Conservation (phyloP, 352 stramenopile species). For the Phytopythium vexans region DNA sequence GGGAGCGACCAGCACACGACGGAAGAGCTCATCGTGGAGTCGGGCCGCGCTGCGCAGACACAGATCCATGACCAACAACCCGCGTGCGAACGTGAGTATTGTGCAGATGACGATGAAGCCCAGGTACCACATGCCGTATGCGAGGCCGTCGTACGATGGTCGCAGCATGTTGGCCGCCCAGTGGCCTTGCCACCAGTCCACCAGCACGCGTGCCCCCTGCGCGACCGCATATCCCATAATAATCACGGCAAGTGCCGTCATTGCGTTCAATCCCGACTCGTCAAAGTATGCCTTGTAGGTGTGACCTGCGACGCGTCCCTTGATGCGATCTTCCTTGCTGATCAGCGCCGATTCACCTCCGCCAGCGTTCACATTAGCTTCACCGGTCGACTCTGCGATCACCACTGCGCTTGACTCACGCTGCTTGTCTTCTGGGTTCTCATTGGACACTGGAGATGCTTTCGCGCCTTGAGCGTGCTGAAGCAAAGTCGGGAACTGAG, state of each 20-base stretch:
- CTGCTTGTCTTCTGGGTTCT: no score
- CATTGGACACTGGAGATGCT: no score
- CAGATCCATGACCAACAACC: conserved; percentile 33
- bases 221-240: conserved; percentile 3
- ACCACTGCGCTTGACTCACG: background rate
- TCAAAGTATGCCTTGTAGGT: conserved; percentile 39
- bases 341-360: conserved; percentile 6
- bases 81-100: conserved; percentile 17
- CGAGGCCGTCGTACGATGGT: conserved; percentile 25
- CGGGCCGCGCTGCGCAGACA: conserved; percentile 30
- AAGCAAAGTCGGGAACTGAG: conserved; percentile 22
- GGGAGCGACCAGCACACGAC: conserved; percentile 39
- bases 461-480: background rate
- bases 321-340: conserved; percentile 27
- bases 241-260: conserved; percentile 7
- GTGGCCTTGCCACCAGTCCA: conserved; percentile 26
- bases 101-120: conserved; percentile 27
- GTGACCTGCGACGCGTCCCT: conserved; percentile 17
- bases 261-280: conserved; percentile 24
- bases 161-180: conserved; percentile 23
- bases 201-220: conserved; percentile 13
- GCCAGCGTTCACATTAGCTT: background rate
- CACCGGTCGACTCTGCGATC: no score
- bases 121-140: conserved; percentile 37
- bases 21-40: conserved; percentile 47